phyloP scores from a whole-genome alignment of 192 early-diverging fungal genomes.

The Nowakowskiella sp. region DNA sequence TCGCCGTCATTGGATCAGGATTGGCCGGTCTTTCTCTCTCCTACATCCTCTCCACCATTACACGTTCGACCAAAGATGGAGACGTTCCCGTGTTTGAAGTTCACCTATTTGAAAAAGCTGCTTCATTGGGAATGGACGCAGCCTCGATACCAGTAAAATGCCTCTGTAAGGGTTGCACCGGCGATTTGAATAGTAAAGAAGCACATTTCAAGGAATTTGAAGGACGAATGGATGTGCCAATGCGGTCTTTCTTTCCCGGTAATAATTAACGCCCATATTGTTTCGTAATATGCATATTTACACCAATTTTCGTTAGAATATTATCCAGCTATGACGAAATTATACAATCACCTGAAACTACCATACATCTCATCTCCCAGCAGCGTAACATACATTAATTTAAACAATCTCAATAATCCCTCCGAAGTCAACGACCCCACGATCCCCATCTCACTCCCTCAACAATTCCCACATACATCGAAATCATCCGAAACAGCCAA shows the following conservation, averaged over 20 bases:
- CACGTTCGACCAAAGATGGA: not conserved
- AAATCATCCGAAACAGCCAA: too few relatives aligned
- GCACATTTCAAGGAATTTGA: conserved; percentile 7
- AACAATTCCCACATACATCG: conserved; percentile 2
- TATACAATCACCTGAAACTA: not conserved
- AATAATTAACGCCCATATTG: not conserved
- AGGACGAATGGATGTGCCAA: conserved; percentile 46
- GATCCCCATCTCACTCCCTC: not conserved
- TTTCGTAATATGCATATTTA: too few relatives aligned
- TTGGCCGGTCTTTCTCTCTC: conserved; percentile 39
- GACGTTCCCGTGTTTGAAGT: conserved; percentile 15
- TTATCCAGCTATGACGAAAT: conserved; percentile 1
- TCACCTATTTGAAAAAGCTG: conserved; percentile 23
- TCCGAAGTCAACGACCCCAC: not conserved
- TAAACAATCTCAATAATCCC: too few relatives aligned
- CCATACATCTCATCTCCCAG: conserved; percentile 12
- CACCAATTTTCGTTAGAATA: conserved; percentile 8
- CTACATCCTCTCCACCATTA: conserved; percentile 27
- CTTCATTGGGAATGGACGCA: conserved; percentile 34
- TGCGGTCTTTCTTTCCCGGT: conserved; percentile 44
- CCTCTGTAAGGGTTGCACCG: conserved; percentile 10
- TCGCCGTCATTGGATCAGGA: conserved; percentile 44
- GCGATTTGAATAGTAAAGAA: conserved; percentile 2
- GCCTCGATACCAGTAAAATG: conserved; percentile 24
- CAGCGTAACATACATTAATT: not conserved